Percentiles rank a stretch among this genome's conserved stretches.
phyloP scores from a whole-genome alignment of 2,329 filamentous ascomycete genomes.

The Trichoderma koningii region DNA sequence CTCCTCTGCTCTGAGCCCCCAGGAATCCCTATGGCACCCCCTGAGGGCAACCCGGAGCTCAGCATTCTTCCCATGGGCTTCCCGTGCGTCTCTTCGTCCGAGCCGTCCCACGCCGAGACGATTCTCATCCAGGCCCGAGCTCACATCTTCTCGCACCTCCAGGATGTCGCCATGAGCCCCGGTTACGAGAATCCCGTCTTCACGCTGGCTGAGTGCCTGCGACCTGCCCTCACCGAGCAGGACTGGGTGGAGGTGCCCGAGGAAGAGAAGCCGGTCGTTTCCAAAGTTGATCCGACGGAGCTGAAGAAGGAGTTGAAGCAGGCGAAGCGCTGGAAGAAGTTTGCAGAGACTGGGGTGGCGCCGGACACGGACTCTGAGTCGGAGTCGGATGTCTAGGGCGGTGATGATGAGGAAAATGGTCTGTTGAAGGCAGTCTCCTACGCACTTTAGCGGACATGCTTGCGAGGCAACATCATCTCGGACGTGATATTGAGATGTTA shows the following conservation, averaged over 20 bases:
- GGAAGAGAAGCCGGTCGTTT: constrained; percentile 37
- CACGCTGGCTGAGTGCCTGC: constrained; percentile 1
- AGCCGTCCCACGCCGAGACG: constrained; percentile 59
- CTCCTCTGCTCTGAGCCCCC: constrained; percentile 53
- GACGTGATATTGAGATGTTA: neutral
- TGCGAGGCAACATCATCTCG: too few relatives aligned
- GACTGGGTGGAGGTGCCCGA: constrained; percentile 39
- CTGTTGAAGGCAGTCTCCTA: too few relatives aligned
- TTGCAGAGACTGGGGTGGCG: constrained; percentile 35
- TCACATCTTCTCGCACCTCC: constrained; percentile 62
- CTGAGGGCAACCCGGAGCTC: constrained; percentile 49
- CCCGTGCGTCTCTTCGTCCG: constrained; percentile 70
- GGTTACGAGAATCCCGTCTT: constrained; percentile 43
- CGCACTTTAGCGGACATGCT: neutral
- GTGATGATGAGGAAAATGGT: too few relatives aligned
- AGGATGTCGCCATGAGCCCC: constrained; percentile 51
- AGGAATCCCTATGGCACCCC: constrained; percentile 56
- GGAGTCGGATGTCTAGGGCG: neutral
- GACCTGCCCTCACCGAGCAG: constrained; percentile 31
- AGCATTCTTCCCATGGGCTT: constrained; percentile 56
- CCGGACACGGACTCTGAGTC: constrained; percentile 34
- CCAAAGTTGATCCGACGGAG: constrained; percentile 28
- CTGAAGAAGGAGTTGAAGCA: constrained; percentile 35
- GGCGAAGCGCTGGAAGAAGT: constrained; percentile 35
- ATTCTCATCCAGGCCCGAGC: constrained; percentile 60